A percentile compares a stretch with the other conserved stretches of the same genome.
These are phyloP conservation scores for Exserohilum rostratum DNA, from an alignment of 2,329 filamentous ascomycete species.

Conservation along the genomic window DNA sequence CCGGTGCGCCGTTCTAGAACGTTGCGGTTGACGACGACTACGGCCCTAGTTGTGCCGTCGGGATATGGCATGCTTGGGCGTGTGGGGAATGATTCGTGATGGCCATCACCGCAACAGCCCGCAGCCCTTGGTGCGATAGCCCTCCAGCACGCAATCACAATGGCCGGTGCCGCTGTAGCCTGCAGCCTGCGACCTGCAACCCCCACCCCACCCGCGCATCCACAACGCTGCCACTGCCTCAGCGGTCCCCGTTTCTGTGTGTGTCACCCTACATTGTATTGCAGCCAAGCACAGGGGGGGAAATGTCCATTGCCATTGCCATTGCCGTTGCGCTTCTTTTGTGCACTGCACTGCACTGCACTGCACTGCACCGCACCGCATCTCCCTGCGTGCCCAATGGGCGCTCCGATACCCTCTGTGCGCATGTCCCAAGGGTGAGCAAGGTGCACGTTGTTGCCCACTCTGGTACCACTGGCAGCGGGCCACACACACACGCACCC, in stretches of 20 bases:
- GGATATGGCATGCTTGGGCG: slow-evolving; percentile 26
- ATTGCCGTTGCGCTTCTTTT: background rate
- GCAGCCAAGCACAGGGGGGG: too few relatives aligned
- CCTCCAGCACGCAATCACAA: slow-evolving; percentile 43
- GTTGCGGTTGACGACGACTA: slow-evolving; percentile 28
- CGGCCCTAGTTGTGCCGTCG: slow-evolving; percentile 25
- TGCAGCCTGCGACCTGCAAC: too few relatives aligned
- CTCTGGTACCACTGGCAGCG: slow-evolving; percentile 23
- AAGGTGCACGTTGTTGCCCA: slow-evolving; percentile 33
- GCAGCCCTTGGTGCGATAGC: slow-evolving; percentile 33
- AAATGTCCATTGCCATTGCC: background rate
- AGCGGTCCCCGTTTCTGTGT: slow-evolving; percentile 18
- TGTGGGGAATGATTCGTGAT: slow-evolving; percentile 38
- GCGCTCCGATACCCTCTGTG: slow-evolving; percentile 11
- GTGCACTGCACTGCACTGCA: background rate
- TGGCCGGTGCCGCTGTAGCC: slow-evolving; percentile 27
- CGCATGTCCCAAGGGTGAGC: slow-evolving; percentile 14
- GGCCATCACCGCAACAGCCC: slow-evolving; percentile 33
- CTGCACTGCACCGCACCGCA: background rate
- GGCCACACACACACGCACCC: background rate
- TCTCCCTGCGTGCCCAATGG: slow-evolving; percentile 25
- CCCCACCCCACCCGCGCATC: slow-evolving; percentile 25
- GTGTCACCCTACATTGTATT: too few relatives aligned
- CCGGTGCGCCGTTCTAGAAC: slow-evolving; percentile 34
- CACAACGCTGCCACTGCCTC: slow-evolving; percentile 26